Base-by-base conservation (phyloP, 1,284 basidiomycete genomes). In the Ustilago tritici region DNA sequence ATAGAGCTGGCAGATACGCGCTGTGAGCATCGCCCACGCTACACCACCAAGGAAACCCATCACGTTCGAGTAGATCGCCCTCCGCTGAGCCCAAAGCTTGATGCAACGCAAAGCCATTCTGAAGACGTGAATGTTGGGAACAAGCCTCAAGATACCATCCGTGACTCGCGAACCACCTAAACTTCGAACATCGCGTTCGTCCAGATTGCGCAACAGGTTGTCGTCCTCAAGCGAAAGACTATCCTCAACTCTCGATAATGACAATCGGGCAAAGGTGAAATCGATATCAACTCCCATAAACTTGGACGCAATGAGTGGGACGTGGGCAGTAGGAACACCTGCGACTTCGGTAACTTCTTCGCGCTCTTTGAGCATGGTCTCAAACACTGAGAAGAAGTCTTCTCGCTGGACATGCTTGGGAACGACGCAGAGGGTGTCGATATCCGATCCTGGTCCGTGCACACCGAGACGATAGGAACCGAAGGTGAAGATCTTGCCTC, bases 401-500 rank as follows among this genome's bases (percentile, higher is more conserved):
- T 98, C 95, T 75, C 94, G 90, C 74, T 92, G 93, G 63, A 99
- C 93, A 87, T 98, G 95, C 87, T 95, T 94, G 6, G 96, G 96
- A 35, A 97, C 97, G 34, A 99, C 96, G 86, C 95, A 95, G 40
- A 99, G 89, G n/a, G 95, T 98, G 88, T 99, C 96, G 86, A 99
- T 98, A 91, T 99, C 96, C 53, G 93, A 91, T 10, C 95, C 94
- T 40, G 97, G 96, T 14, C 94, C 94, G 87, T 99, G 97, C 15
- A 99, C 96, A 65, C 96, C 96, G 50, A 99, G 89, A 38, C 83
- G 80, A 55, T 84, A 83, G 59, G 95, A 97, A 43, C 97, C 96
- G 86, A 98, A 99, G 4, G 97, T 98, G 87, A 95, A 99, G 86
- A 99, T 98, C 88, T 98, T 96, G 76, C 96, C 97, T 66, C 96